These are phyloP conservation scores for Blepharisma stoltei DNA, from an alignment of 73 alveolate genomes.

Conservation along the genomic window DNA sequence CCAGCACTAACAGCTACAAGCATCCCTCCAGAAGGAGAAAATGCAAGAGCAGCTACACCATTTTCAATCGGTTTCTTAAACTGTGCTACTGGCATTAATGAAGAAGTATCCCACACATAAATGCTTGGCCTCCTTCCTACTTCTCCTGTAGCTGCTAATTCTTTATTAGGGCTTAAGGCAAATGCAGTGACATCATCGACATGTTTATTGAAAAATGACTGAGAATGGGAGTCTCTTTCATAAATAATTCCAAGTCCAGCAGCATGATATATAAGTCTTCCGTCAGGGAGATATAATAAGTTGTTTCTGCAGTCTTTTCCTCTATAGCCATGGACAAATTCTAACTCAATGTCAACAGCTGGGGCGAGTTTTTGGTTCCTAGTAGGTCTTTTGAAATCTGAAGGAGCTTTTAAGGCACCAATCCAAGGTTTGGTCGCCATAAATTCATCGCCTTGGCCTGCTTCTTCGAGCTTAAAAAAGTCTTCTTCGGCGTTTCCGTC, in stretches of 20 bases:
- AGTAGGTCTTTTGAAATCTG: constrained; percentile 68
- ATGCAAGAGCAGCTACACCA: constrained; percentile 72
- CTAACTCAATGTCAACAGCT: constrained; percentile 67
- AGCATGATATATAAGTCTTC: constrained; percentile 80
- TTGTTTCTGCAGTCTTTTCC: constrained; percentile 93
- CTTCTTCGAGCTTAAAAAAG: constrained; percentile 63
- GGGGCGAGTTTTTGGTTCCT: constrained; percentile 79
- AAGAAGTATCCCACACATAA: constrained; percentile 84
- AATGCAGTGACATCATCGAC: constrained; percentile 84
- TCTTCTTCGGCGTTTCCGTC: constrained; percentile 55
- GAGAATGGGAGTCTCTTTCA: constrained; percentile 59
- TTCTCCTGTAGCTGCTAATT: constrained; percentile 94
- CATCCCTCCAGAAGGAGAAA: constrained; percentile 74
- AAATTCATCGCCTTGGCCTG: constrained; percentile 82
- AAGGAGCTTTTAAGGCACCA: constrained; percentile 87
- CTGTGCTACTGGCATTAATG: constrained; percentile 56
- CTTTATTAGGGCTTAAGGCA: constrained; percentile 58
- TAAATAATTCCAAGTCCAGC: constrained; percentile 91
- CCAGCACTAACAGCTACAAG: constrained; percentile 77
- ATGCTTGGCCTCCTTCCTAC: constrained; percentile 75
- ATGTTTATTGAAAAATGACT: constrained; percentile 78
- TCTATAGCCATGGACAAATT: constrained; percentile 95
- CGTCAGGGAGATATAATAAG: constrained; percentile 64
- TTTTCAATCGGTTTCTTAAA: constrained; percentile 66
- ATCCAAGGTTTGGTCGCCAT: constrained; percentile 75